phyloP scores from a whole-genome alignment of 352 stramenopile species.

The Globisporangium cylindrosporum region DNA sequence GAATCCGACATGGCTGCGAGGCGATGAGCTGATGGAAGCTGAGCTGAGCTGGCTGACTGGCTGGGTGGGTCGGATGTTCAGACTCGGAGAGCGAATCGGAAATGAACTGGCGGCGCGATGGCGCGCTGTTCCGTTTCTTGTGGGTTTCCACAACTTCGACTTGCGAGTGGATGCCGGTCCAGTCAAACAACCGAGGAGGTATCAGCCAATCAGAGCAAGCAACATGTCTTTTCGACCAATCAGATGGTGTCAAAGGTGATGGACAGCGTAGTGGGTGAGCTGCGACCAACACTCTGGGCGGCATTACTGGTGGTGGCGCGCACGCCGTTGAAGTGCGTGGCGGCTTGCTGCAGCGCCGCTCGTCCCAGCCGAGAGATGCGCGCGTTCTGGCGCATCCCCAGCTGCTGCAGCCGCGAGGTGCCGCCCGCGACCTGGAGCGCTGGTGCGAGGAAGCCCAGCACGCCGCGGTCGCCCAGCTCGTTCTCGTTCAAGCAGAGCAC shows the following conservation, averaged over 20 bases:
- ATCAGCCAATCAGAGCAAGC: conserved; percentile 14
- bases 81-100: conserved; percentile 9
- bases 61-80: not conserved
- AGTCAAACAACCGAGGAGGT: conserved; percentile 23
- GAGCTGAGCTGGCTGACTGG: conserved; percentile 3
- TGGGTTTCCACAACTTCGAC: conserved; percentile 18
- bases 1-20: conserved; percentile 57
- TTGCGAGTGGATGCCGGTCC: conserved; percentile 13
- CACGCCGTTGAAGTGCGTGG: conserved; percentile 31
- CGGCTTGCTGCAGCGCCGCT: conserved; percentile 24
- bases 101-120: conserved; percentile 5
- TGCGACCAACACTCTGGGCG: conserved; percentile 7
- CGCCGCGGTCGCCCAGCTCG: conserved; percentile 52
- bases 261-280: conserved; percentile 4
- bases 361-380: conserved; percentile 34
- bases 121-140: conserved; percentile 1
- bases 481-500: conserved; percentile 54
- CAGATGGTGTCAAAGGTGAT: conserved; percentile 15
- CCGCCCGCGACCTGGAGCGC: conserved; percentile 28
- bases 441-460: conserved; percentile 45
- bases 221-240: conserved; percentile 27
- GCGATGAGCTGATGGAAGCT: conserved; percentile 14
- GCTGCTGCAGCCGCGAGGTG: conserved; percentile 35
- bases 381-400: conserved; percentile 48
- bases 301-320: conserved; percentile 7